These are phyloP conservation scores for Lepidium sativum DNA, from an alignment of 345 rosid genomes.

Conservation along the genomic window DNA sequence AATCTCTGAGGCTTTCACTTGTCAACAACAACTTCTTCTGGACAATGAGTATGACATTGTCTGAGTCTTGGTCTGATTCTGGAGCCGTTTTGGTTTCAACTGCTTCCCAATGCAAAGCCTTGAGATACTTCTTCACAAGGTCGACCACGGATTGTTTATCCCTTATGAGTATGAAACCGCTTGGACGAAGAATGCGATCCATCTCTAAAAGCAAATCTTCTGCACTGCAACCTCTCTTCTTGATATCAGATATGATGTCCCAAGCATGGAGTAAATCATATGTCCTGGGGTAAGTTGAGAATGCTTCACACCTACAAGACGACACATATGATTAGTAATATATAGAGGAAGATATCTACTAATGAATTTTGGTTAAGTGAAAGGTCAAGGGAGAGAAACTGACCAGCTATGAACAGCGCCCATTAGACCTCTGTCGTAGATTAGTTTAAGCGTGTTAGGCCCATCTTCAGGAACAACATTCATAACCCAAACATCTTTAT, in stretches of 20 bases:
- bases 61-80: conserved; percentile 49
- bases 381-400: not conserved
- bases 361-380: not conserved
- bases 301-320: conserved; percentile 76
- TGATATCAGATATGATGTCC: conserved; percentile 58
- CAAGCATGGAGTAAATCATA: conserved; percentile 82
- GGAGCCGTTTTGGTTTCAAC: conserved; percentile 44
- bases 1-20: conserved; percentile 63
- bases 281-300: conserved; percentile 80
- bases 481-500: conserved; percentile 91
- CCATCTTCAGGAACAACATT: conserved; percentile 79
- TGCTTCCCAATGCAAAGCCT: conserved; percentile 82
- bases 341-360: not conserved
- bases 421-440: conserved; percentile 84
- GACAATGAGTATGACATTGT: conserved; percentile 35
- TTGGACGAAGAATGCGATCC: conserved; percentile 92
- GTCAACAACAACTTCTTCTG: conserved; percentile 89
- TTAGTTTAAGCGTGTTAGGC: conserved; percentile 69
- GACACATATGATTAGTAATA: not conserved
- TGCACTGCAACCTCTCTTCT: conserved; percentile 69
- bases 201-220: conserved; percentile 83
- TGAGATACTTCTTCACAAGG: conserved; percentile 53
- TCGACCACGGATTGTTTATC: conserved; percentile 66
- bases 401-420: conserved; percentile 77
- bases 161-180: conserved; percentile 60